These are phyloP conservation scores for Candida schatavii DNA, from an alignment of 805 yeast genomes.

Conservation along the genomic window DNA sequence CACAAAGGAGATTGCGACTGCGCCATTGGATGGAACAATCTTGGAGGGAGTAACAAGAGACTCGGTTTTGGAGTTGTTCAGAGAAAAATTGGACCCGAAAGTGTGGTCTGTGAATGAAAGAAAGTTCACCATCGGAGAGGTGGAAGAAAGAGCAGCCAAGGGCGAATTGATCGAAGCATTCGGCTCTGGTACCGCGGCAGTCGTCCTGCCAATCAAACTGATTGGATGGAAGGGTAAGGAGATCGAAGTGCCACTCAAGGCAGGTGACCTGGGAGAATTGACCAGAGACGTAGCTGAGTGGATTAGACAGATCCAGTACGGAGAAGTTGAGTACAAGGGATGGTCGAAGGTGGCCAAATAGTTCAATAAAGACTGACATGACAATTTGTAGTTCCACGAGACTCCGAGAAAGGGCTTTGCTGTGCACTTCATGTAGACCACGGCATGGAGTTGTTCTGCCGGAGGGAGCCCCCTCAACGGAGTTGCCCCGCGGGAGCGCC, in stretches of 20 bases:
- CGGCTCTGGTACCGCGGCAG: slow-evolving; percentile 97
- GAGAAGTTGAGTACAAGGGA: slow-evolving; percentile 61
- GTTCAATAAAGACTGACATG: too few species aligned
- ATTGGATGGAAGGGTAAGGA: slow-evolving; percentile 76
- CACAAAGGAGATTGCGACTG: slow-evolving; percentile 88
- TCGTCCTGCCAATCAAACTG: slow-evolving; percentile 88
- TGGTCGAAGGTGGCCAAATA: slow-evolving; percentile 45
- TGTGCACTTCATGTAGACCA: too few species aligned
- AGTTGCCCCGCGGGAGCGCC: too few species aligned
- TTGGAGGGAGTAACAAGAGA: slow-evolving; percentile 96
- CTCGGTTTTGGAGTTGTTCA: slow-evolving; percentile 74
- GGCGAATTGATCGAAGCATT: slow-evolving; percentile 92
- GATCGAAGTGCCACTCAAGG: slow-evolving; percentile 74
- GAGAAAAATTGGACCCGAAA: slow-evolving; percentile 69
- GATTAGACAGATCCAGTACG: slow-evolving; percentile 91
- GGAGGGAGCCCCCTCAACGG: too few species aligned
- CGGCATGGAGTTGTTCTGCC: too few species aligned
- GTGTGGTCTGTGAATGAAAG: slow-evolving; percentile 81
- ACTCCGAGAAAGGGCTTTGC: too few species aligned
- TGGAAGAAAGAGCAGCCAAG: slow-evolving; percentile 68
- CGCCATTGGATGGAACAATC: slow-evolving; percentile 96
- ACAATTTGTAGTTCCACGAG: too few species aligned
- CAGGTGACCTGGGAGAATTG: slow-evolving; percentile 79
- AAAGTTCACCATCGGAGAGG: slow-evolving; percentile 76
- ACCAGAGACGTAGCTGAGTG: slow-evolving; percentile 77